Evolutionary conservation across 805 yeast genomes (phyloP), one percentile per base, ranked within the genome.

Genomic region (Saccharomycopsis fibuligera): DNA sequence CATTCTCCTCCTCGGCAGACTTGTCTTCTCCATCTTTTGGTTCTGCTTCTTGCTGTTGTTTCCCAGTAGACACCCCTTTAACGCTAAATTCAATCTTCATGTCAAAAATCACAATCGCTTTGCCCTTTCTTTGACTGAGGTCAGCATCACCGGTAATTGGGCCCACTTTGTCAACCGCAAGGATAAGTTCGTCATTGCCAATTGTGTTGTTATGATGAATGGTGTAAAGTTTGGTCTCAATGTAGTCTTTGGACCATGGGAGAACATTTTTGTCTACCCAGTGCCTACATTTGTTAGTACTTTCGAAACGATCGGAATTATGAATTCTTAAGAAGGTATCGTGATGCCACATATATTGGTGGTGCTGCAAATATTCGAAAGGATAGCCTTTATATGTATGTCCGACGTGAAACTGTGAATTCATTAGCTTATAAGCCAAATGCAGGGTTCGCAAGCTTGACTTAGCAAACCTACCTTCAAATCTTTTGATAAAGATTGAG

Each of bases 121-220:
- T 83, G 6, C 91, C 91, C 64, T 86, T 86, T 68, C 95, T 76
- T 64, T 86, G 91, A 21, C 87, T 81, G 12, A 86, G 90, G 58
- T 85, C 86, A 57, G 93, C 83, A 62, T 86, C 93, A 21, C 95
- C 95, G 5, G 69, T 67, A 3, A 82, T 66, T 2, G 70, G 58
- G 17, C 65, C 65, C 39, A 81, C 58, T 6, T 63, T 54, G 5
- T 53, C 45, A 24, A 59, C 54, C 39, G 58, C 55, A 3, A 58
- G 57, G 6, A 46, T 46, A 17, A 59, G 48, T 2, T 14, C 43
- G 8, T 30, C 35, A n/a, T 25, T 21, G 30, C 17, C 25, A 9
- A 30, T 14, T 9, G 30, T 35, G 31, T 9, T 24, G 8, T 24
- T 10, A 5, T 29, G 22, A n/a, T 44, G 23, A n/a, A 66, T 62